These are phyloP conservation scores for Candida morakotiae DNA, from an alignment of 805 yeast species.

Conservation along the genomic window DNA sequence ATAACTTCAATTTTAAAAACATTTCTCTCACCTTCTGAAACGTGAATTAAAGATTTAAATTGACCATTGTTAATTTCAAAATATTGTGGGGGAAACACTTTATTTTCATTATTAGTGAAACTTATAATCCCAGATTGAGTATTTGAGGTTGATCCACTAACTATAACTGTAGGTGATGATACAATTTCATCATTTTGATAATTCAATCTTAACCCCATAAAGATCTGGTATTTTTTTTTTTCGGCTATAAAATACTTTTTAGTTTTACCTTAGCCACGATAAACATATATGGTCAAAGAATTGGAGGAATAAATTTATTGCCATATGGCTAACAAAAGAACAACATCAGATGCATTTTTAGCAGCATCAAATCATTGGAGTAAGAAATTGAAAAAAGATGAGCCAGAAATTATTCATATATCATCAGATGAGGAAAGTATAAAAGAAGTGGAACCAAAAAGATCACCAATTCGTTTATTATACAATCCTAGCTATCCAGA, in stretches of 20 bases:
- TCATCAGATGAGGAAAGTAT: constrained; percentile 12
- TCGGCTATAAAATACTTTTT: background rate
- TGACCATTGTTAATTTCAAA: constrained; percentile 66
- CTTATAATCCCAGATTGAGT: constrained; percentile 23
- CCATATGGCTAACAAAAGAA: background rate
- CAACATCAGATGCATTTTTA: constrained; percentile 16
- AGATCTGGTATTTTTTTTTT: background rate
- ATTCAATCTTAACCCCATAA: constrained; percentile 27
- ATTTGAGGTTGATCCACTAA: constrained; percentile 25
- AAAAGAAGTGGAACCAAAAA: background rate
- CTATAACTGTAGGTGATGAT: constrained; percentile 35
- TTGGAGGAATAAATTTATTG: background rate
- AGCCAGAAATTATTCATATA: constrained; percentile 6
- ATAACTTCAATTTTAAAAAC: constrained; percentile 47
- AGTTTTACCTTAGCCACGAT: no score
- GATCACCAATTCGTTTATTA: constrained; percentile 21
- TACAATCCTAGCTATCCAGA: constrained; percentile 22
- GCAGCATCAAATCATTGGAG: constrained; percentile 26
- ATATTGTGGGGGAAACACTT: constrained; percentile 61
- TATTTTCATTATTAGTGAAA: constrained; percentile 28
- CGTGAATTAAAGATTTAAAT: constrained; percentile 72
- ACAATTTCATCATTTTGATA: constrained; percentile 34
- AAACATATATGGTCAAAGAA: no score
- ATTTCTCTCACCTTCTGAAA: constrained; percentile 64
- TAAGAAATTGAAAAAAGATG: constrained; percentile 7